A percentile compares a stretch with the other conserved stretches of the same genome.
These are phyloP conservation scores for Hymenoscyphus fraxineus DNA, from an alignment of 2,329 filamentous ascomycete species.

Conservation along the genomic window DNA sequence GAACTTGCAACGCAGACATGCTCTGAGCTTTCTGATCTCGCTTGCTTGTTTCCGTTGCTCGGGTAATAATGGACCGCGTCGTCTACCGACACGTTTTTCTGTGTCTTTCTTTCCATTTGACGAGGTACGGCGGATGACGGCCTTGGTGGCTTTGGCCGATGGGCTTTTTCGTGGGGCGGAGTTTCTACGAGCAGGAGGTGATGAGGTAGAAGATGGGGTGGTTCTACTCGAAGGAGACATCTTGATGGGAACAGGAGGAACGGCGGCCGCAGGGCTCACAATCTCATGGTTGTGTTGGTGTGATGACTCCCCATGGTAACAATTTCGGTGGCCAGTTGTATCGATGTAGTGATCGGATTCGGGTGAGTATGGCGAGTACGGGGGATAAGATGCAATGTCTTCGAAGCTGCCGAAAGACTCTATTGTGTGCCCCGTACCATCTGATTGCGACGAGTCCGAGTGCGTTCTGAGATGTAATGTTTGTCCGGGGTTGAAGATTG, in stretches of 20 bases:
- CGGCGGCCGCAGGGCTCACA: conserved; percentile 65
- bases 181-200: conserved; percentile 63
- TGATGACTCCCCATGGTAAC: conserved; percentile 54
- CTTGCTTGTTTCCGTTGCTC: conserved; percentile 96
- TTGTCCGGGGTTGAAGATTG: conserved; percentile 87
- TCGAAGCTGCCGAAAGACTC: conserved; percentile 70
- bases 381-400: conserved; percentile 59
- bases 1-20: conserved; percentile 95
- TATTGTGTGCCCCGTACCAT: conserved; percentile 57
- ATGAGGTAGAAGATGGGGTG: conserved; percentile 58
- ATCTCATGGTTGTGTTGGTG: conserved; percentile 46
- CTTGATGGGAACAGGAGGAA: conserved; percentile 68
- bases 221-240: conserved; percentile 56
- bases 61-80: conserved; percentile 83
- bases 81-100: conserved; percentile 90
- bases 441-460: conserved; percentile 79
- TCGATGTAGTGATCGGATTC: conserved; percentile 72
- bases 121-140: conserved; percentile 76
- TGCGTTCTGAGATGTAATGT: conserved; percentile 83
- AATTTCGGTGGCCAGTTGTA: conserved; percentile 54
- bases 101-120: conserved; percentile 72
- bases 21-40: conserved; percentile 91
- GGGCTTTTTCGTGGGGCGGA: conserved; percentile 62
- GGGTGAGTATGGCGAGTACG: conserved; percentile 78
- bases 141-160: conserved; percentile 73